These are phyloP conservation scores for Trichoderma koningii DNA, from an alignment of 2,329 filamentous ascomycete species.

Conservation along the genomic window DNA sequence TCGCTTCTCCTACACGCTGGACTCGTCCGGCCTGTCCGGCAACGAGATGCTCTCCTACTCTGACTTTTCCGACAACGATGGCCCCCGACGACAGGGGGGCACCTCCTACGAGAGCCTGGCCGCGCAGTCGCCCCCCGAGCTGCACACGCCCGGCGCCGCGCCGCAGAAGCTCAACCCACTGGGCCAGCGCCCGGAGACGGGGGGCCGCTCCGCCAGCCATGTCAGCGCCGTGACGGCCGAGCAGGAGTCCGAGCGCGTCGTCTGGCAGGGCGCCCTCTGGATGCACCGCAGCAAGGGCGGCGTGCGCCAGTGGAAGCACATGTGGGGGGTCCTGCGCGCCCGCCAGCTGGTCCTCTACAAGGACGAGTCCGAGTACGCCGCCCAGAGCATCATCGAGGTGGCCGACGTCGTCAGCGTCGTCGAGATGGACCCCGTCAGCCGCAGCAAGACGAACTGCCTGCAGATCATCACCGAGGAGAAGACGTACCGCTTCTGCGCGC, in stretches of 20 bases:
- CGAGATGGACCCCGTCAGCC: conserved; percentile 85
- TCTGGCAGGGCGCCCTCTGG: conserved; percentile 90
- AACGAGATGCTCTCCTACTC: conserved; percentile 71
- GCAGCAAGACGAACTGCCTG: conserved; percentile 81
- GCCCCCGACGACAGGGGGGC: conserved; percentile 48
- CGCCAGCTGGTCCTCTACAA: conserved; percentile 90
- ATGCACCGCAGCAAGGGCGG: conserved; percentile 80
- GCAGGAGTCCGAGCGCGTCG: conserved; percentile 79
- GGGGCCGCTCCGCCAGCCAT: conserved; percentile 60
- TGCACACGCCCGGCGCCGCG: neutral
- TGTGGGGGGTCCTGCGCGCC: conserved; percentile 88
- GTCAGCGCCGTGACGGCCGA: conserved; percentile 55
- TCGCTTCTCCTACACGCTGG: conserved; percentile 62
- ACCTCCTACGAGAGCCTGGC: conserved; percentile 56
- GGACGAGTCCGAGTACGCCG: conserved; percentile 86
- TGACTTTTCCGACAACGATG: conserved; percentile 77
- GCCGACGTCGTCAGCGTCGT: conserved; percentile 82
- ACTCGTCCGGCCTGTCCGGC: conserved; percentile 64
- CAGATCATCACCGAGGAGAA: conserved; percentile 95
- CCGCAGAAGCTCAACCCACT: conserved; percentile 10
- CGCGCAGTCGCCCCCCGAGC: conserved; percentile 41
- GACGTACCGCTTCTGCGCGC: conserved; percentile 73
- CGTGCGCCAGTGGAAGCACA: conserved; percentile 88
- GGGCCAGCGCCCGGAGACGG: conserved; percentile 24
- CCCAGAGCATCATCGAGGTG: conserved; percentile 78